Evolutionary conservation across 2,329 filamentous ascomycete species (phyloP).

Genomic region (Xylariaceae sp.): DNA sequence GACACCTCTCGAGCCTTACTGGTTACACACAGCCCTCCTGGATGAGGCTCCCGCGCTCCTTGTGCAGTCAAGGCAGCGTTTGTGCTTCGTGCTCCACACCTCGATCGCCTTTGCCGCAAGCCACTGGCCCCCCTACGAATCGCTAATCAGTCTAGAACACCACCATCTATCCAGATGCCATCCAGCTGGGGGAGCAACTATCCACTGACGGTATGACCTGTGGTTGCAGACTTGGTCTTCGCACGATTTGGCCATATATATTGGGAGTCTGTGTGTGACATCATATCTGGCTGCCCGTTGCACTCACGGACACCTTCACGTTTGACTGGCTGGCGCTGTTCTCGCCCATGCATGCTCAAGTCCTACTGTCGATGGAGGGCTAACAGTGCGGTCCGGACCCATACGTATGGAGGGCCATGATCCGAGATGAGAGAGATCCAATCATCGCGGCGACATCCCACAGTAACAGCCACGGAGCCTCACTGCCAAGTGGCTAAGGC

Average conservation of each 20-base stretch:
- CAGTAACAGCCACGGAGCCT: slow-evolving; percentile 1
- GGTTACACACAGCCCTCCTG: slow-evolving; percentile 2
- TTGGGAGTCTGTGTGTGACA: slow-evolving; percentile 5
- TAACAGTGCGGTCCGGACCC: not conserved
- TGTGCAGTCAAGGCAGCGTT: not conserved
- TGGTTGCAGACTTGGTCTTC: slow-evolving; percentile 3
- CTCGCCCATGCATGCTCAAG: slow-evolving; percentile 4
- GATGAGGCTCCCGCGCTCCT: slow-evolving; percentile 1
- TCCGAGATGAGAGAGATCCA: not conserved
- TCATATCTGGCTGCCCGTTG: slow-evolving; percentile 7
- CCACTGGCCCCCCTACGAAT: not conserved
- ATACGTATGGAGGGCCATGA: not conserved
- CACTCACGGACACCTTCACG: slow-evolving; percentile 4
- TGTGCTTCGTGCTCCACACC: slow-evolving; percentile 1
- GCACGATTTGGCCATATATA: slow-evolving; percentile 11
- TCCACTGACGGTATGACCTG: slow-evolving; percentile 8
- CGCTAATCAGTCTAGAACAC: not conserved
- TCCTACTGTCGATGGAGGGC: not conserved
- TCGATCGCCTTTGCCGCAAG: slow-evolving; percentile 4
- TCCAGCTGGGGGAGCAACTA: not conserved
- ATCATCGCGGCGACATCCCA: not conserved
- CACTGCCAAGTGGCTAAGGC: not conserved
- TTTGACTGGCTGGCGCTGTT: slow-evolving; percentile 6
- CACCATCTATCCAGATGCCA: not conserved
- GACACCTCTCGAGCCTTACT: not conserved